Percentiles rank a stretch among this genome's conserved stretches.
Evolutionary conservation across 1,284 basidiomycete species (phyloP).

Genomic region (Phenoliferia sp.): DNA sequence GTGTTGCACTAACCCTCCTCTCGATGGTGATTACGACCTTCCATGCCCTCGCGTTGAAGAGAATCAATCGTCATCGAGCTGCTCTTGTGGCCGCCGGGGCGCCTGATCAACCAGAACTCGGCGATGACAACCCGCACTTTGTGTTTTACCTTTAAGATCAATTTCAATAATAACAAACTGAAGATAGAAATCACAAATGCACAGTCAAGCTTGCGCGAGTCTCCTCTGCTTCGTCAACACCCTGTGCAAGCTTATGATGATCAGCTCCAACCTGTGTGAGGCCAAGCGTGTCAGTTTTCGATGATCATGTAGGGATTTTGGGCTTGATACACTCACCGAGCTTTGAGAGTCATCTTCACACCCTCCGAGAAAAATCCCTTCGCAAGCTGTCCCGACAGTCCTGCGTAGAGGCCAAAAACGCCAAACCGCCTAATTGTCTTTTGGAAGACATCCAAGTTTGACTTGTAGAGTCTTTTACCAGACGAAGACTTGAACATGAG

Average conservation of each 20-base stretch:
- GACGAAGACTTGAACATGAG: conserved; percentile 40
- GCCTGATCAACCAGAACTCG: not conserved
- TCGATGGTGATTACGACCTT: not conserved
- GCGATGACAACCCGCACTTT: not conserved
- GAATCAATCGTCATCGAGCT: not conserved
- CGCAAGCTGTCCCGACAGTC: conserved; percentile 73
- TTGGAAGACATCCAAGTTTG: conserved; percentile 33
- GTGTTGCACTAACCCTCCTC: not conserved
- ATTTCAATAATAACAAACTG: not conserved
- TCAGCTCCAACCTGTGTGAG: conserved; percentile 3
- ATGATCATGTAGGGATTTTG: accelerated
- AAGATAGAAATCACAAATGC: no score
- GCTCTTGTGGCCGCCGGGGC: not conserved
- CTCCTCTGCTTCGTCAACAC: no score
- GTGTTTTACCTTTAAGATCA: not conserved
- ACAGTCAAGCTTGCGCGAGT: no score
- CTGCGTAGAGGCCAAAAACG: conserved; percentile 73
- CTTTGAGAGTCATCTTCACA: conserved; percentile 45
- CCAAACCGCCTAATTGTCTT: conserved; percentile 65
- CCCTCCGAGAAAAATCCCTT: conserved; percentile 63
- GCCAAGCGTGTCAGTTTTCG: not conserved
- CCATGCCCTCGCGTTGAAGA: not conserved
- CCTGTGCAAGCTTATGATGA: conserved; percentile 6
- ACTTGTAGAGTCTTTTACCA: conserved; percentile 33
- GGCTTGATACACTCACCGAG: conserved; percentile 36